A percentile compares a stretch with the other conserved stretches of the same genome.
phyloP scores from a whole-genome alignment of 768 basidiomycete species.

The Guyanaporus albipodus region DNA sequence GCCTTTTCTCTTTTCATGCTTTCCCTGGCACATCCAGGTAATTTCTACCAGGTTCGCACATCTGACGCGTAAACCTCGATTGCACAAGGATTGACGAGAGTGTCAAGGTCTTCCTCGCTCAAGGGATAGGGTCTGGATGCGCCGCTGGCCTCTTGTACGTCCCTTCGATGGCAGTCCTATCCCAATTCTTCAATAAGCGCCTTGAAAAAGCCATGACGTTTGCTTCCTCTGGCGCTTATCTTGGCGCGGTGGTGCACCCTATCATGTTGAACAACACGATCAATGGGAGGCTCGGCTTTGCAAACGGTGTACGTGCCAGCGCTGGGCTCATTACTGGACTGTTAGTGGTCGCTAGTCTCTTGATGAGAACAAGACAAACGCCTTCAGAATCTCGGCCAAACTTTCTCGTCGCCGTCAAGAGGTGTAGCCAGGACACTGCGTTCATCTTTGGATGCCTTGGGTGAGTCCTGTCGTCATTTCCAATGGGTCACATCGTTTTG shows the following conservation, averaged over 20 bases:
- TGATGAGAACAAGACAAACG: conserved; percentile 38
- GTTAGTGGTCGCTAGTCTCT: conserved; percentile 37
- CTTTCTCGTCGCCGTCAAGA: conserved; percentile 22
- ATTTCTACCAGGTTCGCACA: conserved; percentile 39
- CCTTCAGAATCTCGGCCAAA: conserved; percentile 28
- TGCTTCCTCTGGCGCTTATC: conserved; percentile 51
- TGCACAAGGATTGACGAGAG: not conserved
- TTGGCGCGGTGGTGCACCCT: conserved; percentile 59
- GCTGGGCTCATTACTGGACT: conserved; percentile 38
- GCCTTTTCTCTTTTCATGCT: conserved; percentile 42
- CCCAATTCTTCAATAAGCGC: conserved; percentile 49
- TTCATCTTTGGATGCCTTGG: conserved; percentile 29
- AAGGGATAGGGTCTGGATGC: conserved; percentile 49
- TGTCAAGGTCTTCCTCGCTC: conserved; percentile 46
- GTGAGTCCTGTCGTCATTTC: conserved; percentile 2
- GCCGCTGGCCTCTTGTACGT: conserved; percentile 47
- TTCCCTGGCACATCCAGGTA: conserved; percentile 39
- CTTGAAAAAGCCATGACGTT: conserved; percentile 52
- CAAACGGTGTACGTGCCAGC: conserved; percentile 39
- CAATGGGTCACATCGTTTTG: not conserved
- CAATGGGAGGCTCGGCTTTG: conserved; percentile 45
- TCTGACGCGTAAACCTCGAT: not conserved
- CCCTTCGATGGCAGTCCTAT: conserved; percentile 44
- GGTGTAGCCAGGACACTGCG: conserved; percentile 22
- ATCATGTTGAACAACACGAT: conserved; percentile 54